Conservation (phyloP, 768 basidiomycete genomes). For the Suillus spraguei region DNA sequence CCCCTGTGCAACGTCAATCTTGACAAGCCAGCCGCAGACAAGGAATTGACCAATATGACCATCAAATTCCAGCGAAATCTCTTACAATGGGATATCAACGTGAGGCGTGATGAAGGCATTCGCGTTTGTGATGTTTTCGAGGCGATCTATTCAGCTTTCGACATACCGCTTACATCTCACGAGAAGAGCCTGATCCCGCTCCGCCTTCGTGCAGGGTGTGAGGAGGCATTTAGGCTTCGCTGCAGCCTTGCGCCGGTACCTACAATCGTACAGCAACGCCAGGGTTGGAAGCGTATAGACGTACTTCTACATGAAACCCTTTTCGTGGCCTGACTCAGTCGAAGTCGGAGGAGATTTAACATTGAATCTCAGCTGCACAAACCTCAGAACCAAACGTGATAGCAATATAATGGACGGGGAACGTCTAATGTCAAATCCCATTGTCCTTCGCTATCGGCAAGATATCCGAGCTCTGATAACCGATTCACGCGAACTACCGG, state of each 20-base stretch:
- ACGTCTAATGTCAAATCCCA: not conserved
- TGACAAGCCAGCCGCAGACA: slow-evolving; percentile 45
- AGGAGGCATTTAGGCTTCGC: slow-evolving; percentile 46
- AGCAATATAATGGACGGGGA: not conserved
- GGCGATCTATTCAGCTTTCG: slow-evolving; percentile 55
- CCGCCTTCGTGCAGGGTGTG: slow-evolving; percentile 32
- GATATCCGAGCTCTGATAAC: slow-evolving; percentile 9
- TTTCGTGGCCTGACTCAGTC: slow-evolving; percentile 52
- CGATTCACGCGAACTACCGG: slow-evolving; percentile 25
- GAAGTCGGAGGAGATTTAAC: slow-evolving; percentile 37
- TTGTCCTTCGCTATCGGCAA: not conserved
- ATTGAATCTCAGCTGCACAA: slow-evolving; percentile 28
- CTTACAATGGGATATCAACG: slow-evolving; percentile 43
- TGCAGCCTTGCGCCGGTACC: slow-evolving; percentile 46
- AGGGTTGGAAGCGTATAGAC: slow-evolving; percentile 60
- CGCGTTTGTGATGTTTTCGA: slow-evolving; percentile 61
- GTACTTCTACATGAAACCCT: slow-evolving; percentile 51
- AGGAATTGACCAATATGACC: slow-evolving; percentile 47
- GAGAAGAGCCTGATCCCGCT: slow-evolving; percentile 41
- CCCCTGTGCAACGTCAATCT: slow-evolving; percentile 40
- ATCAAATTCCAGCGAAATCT: slow-evolving; percentile 41
- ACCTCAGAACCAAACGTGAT: not conserved
- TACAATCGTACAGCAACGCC: slow-evolving; percentile 40
- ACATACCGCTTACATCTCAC: slow-evolving; percentile 43
- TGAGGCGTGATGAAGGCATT: slow-evolving; percentile 46